phyloP scores from a whole-genome alignment of 768 basidiomycete species.

The Lactifluus volemus region DNA sequence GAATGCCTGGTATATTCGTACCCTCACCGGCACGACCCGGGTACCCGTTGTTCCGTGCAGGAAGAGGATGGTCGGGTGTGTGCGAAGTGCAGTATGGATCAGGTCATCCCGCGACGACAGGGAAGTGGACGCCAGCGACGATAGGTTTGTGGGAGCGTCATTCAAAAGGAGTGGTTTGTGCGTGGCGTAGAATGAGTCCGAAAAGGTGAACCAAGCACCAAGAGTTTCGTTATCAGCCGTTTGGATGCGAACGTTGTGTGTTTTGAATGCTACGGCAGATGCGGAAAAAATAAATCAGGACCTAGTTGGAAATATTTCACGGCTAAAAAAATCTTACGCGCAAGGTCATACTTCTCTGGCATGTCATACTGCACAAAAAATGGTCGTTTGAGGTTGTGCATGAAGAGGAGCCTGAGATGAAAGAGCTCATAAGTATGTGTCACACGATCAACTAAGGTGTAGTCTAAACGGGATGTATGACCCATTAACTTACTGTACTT shows the following conservation, averaged over 20 bases:
- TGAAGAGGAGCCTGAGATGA: conserved; percentile 41
- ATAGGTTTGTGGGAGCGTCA: conserved; percentile 29
- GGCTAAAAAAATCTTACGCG: conserved; percentile 43
- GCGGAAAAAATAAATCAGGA: not conserved
- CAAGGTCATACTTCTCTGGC: conserved; percentile 75
- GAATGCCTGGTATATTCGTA: conserved; percentile 57
- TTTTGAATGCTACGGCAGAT: conserved; percentile 34
- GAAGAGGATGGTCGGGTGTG: conserved; percentile 70
- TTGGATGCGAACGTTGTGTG: conserved; percentile 56
- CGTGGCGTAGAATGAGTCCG: conserved; percentile 46
- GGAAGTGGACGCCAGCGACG: not conserved
- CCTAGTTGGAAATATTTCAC: too few species aligned
- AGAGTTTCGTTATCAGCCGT: conserved; percentile 72
- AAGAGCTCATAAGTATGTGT: conserved; percentile 15
- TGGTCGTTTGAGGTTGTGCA: conserved; percentile 61
- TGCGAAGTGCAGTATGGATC: conserved; percentile 45
- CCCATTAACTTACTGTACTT: conserved; percentile 49
- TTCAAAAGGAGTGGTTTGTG: conserved; percentile 27
- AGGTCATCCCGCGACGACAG: conserved; percentile 26
- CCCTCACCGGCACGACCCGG: conserved; percentile 58
- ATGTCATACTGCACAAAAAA: conserved; percentile 51
- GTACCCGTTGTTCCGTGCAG: conserved; percentile 88
- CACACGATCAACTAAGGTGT: conserved; percentile 20
- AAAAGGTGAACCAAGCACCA: conserved; percentile 84
- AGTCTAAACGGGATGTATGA: not conserved